Conservation (phyloP, 306 rosid species). For the Quercus ilex region DNA sequence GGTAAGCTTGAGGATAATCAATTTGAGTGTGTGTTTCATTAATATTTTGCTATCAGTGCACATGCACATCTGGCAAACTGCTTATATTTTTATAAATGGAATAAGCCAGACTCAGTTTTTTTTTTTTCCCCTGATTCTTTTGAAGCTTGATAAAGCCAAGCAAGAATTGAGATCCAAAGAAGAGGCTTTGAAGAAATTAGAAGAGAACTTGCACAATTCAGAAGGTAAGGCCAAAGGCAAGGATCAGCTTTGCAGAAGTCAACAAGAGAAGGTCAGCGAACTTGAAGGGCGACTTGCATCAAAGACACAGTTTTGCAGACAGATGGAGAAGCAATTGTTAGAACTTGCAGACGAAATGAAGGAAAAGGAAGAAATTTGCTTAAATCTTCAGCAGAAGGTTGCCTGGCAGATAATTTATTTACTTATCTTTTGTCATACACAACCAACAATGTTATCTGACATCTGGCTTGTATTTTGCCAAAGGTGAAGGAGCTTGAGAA, state of each 20-base stretch:
- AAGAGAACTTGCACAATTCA: constrained; percentile 60
- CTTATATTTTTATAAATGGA: not conserved
- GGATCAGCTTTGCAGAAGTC: constrained; percentile 49
- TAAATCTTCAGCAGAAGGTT: constrained; percentile 75
- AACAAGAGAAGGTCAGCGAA: constrained; percentile 71
- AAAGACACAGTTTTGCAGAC: constrained; percentile 52
- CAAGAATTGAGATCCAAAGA: constrained; percentile 72
- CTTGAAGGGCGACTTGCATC: constrained; percentile 71
- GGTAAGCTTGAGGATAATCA: constrained; percentile 41
- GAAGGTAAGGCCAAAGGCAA: constrained; percentile 76
- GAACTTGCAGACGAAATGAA: constrained; percentile 58
- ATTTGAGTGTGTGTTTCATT: not conserved
- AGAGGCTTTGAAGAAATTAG: constrained; percentile 60
- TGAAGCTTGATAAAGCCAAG: constrained; percentile 72
- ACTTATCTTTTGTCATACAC: not conserved
- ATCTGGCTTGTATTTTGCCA: constrained; percentile 4
- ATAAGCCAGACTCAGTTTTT: not conserved
- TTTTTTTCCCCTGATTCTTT: constrained; percentile 9
- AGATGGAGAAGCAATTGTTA: constrained; percentile 64
- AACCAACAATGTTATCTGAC: constrained; percentile 7
- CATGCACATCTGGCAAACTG: not conserved
- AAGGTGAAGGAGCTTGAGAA: constrained; percentile 78
- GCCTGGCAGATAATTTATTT: constrained; percentile 1
- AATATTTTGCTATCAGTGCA: not conserved
- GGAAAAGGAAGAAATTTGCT: constrained; percentile 66